Percentiles rank a stretch among this genome's conserved stretches.
Conservation (phyloP, 495 filamentous ascomycete genomes). For the Penicillium ucsense region DNA sequence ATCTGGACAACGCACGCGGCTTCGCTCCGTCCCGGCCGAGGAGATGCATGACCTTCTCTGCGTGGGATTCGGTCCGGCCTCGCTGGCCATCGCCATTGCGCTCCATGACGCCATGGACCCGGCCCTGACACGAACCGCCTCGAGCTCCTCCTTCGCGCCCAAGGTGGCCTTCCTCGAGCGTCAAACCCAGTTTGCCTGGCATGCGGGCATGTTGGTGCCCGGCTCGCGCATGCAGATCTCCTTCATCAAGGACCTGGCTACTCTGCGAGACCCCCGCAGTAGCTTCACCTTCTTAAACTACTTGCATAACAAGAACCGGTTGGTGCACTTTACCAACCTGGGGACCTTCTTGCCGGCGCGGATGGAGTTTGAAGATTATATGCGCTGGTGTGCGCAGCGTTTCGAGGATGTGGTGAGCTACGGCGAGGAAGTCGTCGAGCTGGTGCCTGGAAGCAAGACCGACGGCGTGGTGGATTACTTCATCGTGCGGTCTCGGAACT, state of each 20-base stretch:
- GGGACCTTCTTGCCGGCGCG: constrained; percentile 79
- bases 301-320: constrained; percentile 63
- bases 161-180: constrained; percentile 80
- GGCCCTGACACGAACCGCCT: constrained; percentile 18
- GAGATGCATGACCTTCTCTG: constrained; percentile 75
- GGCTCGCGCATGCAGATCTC: constrained; percentile 96
- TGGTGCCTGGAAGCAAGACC: constrained; percentile 30
- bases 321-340: constrained; percentile 84
- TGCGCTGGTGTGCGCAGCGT: constrained; percentile 78
- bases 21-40: constrained; percentile 32
- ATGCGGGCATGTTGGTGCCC: constrained; percentile 88
- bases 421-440: constrained; percentile 59
- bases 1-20: constrained; percentile 6
- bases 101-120: constrained; percentile 59
- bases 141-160: constrained; percentile 31
- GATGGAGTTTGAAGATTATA: constrained; percentile 89
- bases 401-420: constrained; percentile 77
- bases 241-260: constrained; percentile 94
- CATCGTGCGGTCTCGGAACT: constrained; percentile 43
- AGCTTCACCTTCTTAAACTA: constrained; percentile 96
- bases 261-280: constrained; percentile 75
- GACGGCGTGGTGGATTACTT: constrained; percentile 41
- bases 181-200: constrained; percentile 79
- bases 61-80: constrained; percentile 89
- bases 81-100: constrained; percentile 84